Evolutionary conservation across 1,284 basidiomycete genomes (phyloP), one percentile per base, ranked within the genome.

Genomic region (Moesziomyces aphidis): DNA sequence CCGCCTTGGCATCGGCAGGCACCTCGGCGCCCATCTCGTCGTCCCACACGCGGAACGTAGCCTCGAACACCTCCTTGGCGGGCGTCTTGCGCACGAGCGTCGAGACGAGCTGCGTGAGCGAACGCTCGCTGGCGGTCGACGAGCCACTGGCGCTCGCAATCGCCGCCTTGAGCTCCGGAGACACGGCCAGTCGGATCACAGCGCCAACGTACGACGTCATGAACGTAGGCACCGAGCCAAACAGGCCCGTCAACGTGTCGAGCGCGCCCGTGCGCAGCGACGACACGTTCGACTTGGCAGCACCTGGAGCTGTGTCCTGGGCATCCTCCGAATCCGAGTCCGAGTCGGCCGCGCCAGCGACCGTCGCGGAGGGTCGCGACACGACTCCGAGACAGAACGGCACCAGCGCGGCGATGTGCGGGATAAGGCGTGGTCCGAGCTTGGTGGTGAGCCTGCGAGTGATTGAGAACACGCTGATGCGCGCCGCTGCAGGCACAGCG

Each of bases 341-440:
- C 15, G 43, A 39, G 21, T 22, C 49, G 22, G 45, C 57, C 49
- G 36, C 36, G 3, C 31, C 36, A 47, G 19, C 45, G 15, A 46
- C 45, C 23, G 50, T 19, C 13, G 43, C 45, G 23, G 45, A 43
- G 10, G 50, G 49, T n/a, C 58, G 48, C 43, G 50, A 46, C 34
- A 73, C 42, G 13, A 63, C 43, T 3, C 62, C 55, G 23, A 78
- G 43, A 49, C 69, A 69, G 50, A 76, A 68, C 6, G 71, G 63
- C 47, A 81, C 80, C 22, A 83, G 45, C 7, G 55, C 54, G 8
- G 72, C 60, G 21, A 84, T 71, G 47, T 83, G 80, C 21, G 83
- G 78, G 39, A 84, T 78, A n/a, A 82, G 62, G 34, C 82, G 77
- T 4, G 80, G 78, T 13, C 82, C 82, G 11, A 83, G 63, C 39